Percentiles rank a stretch among this genome's conserved stretches.
These are phyloP conservation scores for Harrya chromipes DNA, from an alignment of 768 basidiomycete species.

Conservation along the genomic window DNA sequence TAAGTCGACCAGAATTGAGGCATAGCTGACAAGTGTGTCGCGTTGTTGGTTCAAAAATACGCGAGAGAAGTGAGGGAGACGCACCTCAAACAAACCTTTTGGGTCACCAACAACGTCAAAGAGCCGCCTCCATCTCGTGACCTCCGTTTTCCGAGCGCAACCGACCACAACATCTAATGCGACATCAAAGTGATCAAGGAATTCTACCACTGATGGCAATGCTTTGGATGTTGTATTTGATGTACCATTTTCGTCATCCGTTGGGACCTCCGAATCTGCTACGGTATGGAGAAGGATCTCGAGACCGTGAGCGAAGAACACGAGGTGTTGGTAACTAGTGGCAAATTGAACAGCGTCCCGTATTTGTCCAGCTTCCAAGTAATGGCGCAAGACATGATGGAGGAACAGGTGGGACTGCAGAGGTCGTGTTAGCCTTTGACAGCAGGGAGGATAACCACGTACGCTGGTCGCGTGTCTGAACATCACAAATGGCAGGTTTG, in stretches of 20 bases:
- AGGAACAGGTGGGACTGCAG: slow-evolving; percentile 88
- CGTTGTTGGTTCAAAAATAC: neutral
- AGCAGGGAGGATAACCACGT: slow-evolving; percentile 29
- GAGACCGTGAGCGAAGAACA: slow-evolving; percentile 91
- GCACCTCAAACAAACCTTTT: slow-evolving; percentile 85
- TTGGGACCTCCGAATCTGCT: slow-evolving; percentile 73
- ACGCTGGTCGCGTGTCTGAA: slow-evolving; percentile 92
- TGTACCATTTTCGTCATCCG: slow-evolving; percentile 28
- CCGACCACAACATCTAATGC: slow-evolving; percentile 91
- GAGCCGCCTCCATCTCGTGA: slow-evolving; percentile 83
- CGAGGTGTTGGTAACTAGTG: slow-evolving; percentile 78
- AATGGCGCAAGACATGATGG: slow-evolving; percentile 84
- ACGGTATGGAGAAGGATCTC: slow-evolving; percentile 94
- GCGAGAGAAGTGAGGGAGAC: slow-evolving; percentile 5
- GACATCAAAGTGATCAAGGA: slow-evolving; percentile 92
- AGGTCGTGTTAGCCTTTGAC: neutral
- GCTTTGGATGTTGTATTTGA: slow-evolving; percentile 32
- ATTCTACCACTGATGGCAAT: slow-evolving; percentile 74
- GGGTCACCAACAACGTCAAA: slow-evolving; percentile 93
- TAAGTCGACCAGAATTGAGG: slow-evolving; percentile 64
- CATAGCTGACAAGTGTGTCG: slow-evolving; percentile 58
- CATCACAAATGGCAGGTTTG: slow-evolving; percentile 82
- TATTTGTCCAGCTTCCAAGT: slow-evolving; percentile 60
- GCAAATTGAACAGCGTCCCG: slow-evolving; percentile 85
- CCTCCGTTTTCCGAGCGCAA: slow-evolving; percentile 95